A percentile compares a stretch with the other conserved stretches of the same genome.
phyloP scores from a whole-genome alignment of 2,329 filamentous ascomycete species.

The Phialocephala subalpina region DNA sequence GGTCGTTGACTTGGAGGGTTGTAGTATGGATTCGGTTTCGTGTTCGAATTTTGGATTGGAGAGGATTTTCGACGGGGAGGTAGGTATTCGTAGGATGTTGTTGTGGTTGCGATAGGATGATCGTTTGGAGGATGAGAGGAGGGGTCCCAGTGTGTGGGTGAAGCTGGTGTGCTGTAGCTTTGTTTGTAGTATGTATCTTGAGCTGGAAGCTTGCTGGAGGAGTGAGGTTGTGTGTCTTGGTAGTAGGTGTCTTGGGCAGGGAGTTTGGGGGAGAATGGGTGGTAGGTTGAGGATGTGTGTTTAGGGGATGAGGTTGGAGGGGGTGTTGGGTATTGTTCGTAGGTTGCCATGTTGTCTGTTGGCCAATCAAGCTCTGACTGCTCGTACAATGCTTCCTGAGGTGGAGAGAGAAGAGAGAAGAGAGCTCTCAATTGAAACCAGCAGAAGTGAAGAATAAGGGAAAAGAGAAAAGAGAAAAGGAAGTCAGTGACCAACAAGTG shows the following conservation, averaged over 20 bases:
- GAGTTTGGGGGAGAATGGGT: not conserved
- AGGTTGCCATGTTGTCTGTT: conserved; percentile 6
- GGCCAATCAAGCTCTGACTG: too few species aligned
- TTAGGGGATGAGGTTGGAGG: conserved; percentile 2
- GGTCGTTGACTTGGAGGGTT: not conserved
- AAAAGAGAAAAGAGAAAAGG: not conserved
- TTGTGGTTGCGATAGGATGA: not conserved
- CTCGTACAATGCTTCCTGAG: too few species aligned
- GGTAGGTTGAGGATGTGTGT: conserved; percentile 6
- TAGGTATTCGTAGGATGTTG: conserved; percentile 12
- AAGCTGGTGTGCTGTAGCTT: conserved; percentile 19
- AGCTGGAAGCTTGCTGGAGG: conserved; percentile 5
- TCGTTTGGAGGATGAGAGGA: conserved; percentile 15
- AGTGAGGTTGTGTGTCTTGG: not conserved
- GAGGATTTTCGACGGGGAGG: conserved; percentile 19
- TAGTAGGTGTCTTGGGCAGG: conserved; percentile 5
- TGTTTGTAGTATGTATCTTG: conserved; percentile 31
- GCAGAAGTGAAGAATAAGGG: not conserved
- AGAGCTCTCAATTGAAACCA: not conserved
- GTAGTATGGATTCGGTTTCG: conserved; percentile 14
- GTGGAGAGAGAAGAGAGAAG: not conserved
- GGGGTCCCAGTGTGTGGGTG: conserved; percentile 22
- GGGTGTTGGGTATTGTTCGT: conserved; percentile 5
- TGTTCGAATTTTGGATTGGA: conserved; percentile 9
- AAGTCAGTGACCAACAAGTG: not conserved